A percentile compares a stretch with the other conserved stretches of the same genome.
phyloP scores from a whole-genome alignment of 805 yeast species.

The Maudiozyma saulgeensis region DNA sequence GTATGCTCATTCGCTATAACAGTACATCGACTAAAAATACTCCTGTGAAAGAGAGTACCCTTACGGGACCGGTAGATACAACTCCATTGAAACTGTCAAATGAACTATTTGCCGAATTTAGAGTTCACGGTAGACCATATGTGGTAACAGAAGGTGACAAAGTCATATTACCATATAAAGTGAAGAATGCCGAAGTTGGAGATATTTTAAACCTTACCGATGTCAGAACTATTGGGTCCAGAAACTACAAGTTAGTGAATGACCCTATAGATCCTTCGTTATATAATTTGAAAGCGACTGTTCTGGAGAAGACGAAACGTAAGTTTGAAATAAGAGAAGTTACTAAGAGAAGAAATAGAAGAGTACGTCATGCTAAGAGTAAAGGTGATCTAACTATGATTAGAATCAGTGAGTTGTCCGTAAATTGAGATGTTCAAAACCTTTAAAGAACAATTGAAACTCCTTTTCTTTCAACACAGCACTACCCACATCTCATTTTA shows the following conservation, averaged over 20 bases:
- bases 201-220: conserved; percentile 66
- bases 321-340: conserved; percentile 64
- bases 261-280: conserved; percentile 43
- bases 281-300: conserved; percentile 61
- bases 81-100: conserved; percentile 58
- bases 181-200: conserved; percentile 74
- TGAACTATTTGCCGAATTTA: conserved; percentile 71
- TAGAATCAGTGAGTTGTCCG: conserved; percentile 60
- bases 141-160: conserved; percentile 87
- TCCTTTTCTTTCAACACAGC: background rate
- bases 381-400: conserved; percentile 72
- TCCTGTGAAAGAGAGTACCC: background rate
- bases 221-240: conserved; percentile 75
- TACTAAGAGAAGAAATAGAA: conserved; percentile 74
- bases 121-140: conserved; percentile 75
- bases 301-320: conserved; percentile 76
- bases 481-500: background rate
- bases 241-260: conserved; percentile 63
- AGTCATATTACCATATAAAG: conserved; percentile 65
- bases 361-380: conserved; percentile 52
- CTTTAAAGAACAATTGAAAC: too few relatives aligned
- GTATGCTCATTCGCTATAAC: background rate
- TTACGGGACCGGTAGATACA: conserved; percentile 32
- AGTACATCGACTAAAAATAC: background rate
- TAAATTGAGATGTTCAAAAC: conserved; percentile 28